A percentile compares a stretch with the other conserved stretches of the same genome.
phyloP scores from a whole-genome alignment of 257 asterid genomes.

The Capsicum baccatum region DNA sequence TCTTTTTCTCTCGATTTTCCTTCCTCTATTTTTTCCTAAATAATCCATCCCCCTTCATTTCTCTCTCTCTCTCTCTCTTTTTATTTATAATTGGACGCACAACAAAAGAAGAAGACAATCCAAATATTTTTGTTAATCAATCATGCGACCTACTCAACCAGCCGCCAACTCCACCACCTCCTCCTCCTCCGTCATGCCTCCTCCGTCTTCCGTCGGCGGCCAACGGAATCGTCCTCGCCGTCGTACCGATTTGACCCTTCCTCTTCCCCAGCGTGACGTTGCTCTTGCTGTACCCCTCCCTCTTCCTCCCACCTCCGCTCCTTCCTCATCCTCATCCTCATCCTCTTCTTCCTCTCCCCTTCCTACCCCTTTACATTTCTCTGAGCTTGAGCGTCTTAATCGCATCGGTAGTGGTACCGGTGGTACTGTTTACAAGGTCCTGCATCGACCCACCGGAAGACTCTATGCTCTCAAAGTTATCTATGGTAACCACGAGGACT shows the following conservation, averaged over 20 bases:
- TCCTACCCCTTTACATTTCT: constrained; percentile 49
- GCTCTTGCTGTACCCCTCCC: constrained; percentile 82
- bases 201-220: constrained; percentile 11
- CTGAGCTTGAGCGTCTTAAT: constrained; percentile 74
- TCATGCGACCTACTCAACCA: constrained; percentile 67
- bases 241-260: constrained; percentile 67
- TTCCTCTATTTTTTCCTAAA: not conserved
- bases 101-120: not conserved
- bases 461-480: constrained; percentile 80
- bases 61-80: not conserved
- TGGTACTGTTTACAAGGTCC: constrained; percentile 88
- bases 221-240: constrained; percentile 46
- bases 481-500: constrained; percentile 83
- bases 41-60: not conserved
- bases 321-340: constrained; percentile 41
- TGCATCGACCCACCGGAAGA: constrained; percentile 72
- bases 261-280: constrained; percentile 77
- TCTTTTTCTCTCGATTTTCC: not conserved
- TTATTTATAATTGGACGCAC: not conserved
- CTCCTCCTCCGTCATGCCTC: constrained; percentile 31
- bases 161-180: constrained; percentile 35
- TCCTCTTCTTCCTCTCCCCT: constrained; percentile 34
- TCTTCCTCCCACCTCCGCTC: constrained; percentile 47
- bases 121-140: constrained; percentile 9
- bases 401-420: constrained; percentile 94